These are phyloP conservation scores for Blepharisma undulans DNA, from an alignment of 169 alveolate genomes.

Conservation along the genomic window DNA sequence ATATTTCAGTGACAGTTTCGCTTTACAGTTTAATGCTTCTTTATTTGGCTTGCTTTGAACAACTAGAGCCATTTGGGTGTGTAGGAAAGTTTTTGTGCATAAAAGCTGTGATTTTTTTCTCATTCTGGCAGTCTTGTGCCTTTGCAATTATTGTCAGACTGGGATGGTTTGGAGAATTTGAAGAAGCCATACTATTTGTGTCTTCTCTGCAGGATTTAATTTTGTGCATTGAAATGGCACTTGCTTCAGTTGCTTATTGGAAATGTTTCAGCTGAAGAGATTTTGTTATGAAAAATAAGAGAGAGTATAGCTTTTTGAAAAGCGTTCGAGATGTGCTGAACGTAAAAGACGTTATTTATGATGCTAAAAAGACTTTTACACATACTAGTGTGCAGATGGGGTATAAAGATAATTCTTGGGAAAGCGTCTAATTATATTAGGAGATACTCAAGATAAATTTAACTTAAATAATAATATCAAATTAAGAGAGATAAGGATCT, in stretches of 20 bases:
- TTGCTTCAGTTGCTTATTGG: conserved; percentile 45
- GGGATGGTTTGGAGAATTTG: conserved; percentile 30
- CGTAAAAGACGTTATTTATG: conserved; percentile 57
- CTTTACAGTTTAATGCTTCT: conserved; percentile 57
- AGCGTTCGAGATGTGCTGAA: conserved; percentile 54
- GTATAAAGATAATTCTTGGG: neutral
- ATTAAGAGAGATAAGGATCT: neutral
- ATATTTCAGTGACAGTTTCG: conserved; percentile 63
- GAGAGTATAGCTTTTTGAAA: conserved; percentile 35
- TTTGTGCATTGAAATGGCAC: conserved; percentile 56
- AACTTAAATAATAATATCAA: neutral
- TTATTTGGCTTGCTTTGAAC: conserved; percentile 55
- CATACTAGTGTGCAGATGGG: neutral
- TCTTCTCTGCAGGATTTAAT: conserved; percentile 31
- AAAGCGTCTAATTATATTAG: neutral
- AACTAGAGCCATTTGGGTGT: conserved; percentile 50
- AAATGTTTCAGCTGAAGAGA: conserved; percentile 52
- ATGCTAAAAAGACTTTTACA: conserved; percentile 49
- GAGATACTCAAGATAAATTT: neutral
- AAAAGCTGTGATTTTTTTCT: conserved; percentile 59
- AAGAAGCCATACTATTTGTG: neutral
- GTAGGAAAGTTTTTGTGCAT: conserved; percentile 63
- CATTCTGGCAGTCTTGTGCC: conserved; percentile 63
- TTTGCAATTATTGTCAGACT: conserved; percentile 40
- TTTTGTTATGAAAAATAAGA: conserved; percentile 8